Evolutionary conservation across 1,284 basidiomycete genomes (phyloP).

Genomic region (Wolfiporia cocos): DNA sequence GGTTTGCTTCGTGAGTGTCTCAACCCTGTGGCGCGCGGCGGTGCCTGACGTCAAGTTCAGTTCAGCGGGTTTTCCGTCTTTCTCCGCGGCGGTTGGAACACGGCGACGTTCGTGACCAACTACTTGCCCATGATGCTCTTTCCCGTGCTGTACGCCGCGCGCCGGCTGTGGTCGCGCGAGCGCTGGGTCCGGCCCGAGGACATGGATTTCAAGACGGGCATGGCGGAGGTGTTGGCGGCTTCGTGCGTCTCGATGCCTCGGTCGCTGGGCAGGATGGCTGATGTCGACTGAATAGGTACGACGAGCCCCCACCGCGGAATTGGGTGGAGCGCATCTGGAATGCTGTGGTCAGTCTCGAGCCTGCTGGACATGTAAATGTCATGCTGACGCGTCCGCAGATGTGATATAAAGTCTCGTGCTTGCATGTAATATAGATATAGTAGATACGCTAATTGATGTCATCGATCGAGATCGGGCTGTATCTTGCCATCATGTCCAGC

Average conservation of each 20-base stretch:
- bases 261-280: neutral
- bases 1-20: conserved; percentile 61
- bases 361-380: too few relatives aligned
- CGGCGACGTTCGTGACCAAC: conserved; percentile 65
- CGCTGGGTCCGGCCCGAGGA: conserved; percentile 43
- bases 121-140: conserved; percentile 75
- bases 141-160: conserved; percentile 62
- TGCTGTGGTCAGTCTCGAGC: conserved; percentile 5
- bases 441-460: too few relatives aligned
- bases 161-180: conserved; percentile 46
- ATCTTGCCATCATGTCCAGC: too few relatives aligned
- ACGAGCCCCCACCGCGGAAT: conserved; percentile 53
- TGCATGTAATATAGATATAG: too few relatives aligned
- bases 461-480: too few relatives aligned
- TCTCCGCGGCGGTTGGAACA: conserved; percentile 57
- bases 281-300: conserved; percentile 10
- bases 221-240: conserved; percentile 67
- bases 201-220: conserved; percentile 75
- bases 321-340: conserved; percentile 5
- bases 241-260: conserved; percentile 33
- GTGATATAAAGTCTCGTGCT: too few relatives aligned
- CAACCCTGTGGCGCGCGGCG: neutral
- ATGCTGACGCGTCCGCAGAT: too few relatives aligned
- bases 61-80: conserved; percentile 77
- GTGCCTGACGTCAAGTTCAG: conserved; percentile 26